Evolutionary conservation across 1,139 yeast genomes (phyloP), one percentile per base, ranked within the genome.

Genomic region (Suhomyces guaymorum): DNA sequence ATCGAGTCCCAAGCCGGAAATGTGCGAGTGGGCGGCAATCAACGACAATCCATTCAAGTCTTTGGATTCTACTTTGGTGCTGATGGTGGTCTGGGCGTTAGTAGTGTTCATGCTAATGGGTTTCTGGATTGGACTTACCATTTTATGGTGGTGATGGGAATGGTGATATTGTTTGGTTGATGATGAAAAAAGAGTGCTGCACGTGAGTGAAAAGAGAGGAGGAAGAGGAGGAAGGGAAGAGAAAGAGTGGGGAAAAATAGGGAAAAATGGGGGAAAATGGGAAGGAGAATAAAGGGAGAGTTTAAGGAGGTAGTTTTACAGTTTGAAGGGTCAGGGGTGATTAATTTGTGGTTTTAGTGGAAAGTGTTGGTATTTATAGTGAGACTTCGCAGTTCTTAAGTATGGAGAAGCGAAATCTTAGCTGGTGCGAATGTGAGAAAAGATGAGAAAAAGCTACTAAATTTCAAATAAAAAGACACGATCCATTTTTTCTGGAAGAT

Each of bases 21-120:
- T 92, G 60, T 94, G 99, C 7, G 97, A 89, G 59, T 94, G 99
- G 14, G 97, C 96, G 4, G 97, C 97, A 51, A 92, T 85, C 52
- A 84, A 68, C 20, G 90, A 80, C 38, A 84, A 67, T 11, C 83
- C 81, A 43, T 67, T 69, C 42, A 74, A 50, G 47, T 72, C 79
- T 42, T 72, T 75, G 28, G 63, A 42, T 43, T 65, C 64, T 22
- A 55, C 55, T 36, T 60, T 63, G 28, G 73, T 66, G 33, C 60
- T 50, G 40, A 66, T 64, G 23, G 66, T 57, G 24, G 51, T 36
- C 33, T 55, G 34, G 18, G 21, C 22, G 49, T 45, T 45, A 45
- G 48, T 42, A 24, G 19, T 20, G 9, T 4, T 7, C 16, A n/a
- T 13, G 11, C 14, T 10, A 9, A 8, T 23, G 12, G 4, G 9